Conservation (phyloP, 768 basidiomycete genomes). For the Chalciporus pseudorubinellus region DNA sequence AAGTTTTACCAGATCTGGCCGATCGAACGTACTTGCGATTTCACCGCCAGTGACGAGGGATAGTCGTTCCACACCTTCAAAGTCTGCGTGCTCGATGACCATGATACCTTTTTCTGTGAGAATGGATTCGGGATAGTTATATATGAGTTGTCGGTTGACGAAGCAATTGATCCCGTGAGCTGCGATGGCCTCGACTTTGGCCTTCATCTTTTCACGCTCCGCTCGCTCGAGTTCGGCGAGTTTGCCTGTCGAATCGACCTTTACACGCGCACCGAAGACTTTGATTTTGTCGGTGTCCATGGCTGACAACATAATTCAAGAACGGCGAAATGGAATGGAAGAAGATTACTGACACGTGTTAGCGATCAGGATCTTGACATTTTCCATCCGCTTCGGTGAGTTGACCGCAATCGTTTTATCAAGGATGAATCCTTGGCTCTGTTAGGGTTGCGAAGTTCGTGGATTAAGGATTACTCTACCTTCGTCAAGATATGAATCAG, state of each 20-base stretch:
- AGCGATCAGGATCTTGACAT: constrained; percentile 93
- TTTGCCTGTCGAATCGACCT: constrained; percentile 95
- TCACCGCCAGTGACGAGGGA: constrained; percentile 97
- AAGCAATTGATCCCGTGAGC: constrained; percentile 95
- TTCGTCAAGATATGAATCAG: constrained; percentile 97
- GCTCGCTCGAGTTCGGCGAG: constrained; percentile 97
- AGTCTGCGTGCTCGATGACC: constrained; percentile 98
- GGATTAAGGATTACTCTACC: constrained; percentile 42
- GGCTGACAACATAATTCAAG: constrained; percentile 44
- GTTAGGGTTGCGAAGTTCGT: not conserved
- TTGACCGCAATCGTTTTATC: constrained; percentile 94
- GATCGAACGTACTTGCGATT: constrained; percentile 93
- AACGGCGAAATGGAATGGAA: not conserved
- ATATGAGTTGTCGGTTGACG: constrained; percentile 97
- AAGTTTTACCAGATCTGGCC: constrained; percentile 88
- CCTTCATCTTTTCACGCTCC: constrained; percentile 99
- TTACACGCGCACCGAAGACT: constrained; percentile 94
- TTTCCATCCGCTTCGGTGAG: constrained; percentile 92
- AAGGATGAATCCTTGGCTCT: constrained; percentile 81
- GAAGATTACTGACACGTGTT: constrained; percentile 80
- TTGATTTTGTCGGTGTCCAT: constrained; percentile 99
- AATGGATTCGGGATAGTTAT: constrained; percentile 97
- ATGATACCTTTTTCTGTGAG: constrained; percentile 94
- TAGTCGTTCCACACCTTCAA: constrained; percentile 95
- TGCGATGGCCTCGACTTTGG: constrained; percentile 93